Conservation (phyloP, 2,329 filamentous ascomycete species). For the Malbranchea zuffiana region DNA sequence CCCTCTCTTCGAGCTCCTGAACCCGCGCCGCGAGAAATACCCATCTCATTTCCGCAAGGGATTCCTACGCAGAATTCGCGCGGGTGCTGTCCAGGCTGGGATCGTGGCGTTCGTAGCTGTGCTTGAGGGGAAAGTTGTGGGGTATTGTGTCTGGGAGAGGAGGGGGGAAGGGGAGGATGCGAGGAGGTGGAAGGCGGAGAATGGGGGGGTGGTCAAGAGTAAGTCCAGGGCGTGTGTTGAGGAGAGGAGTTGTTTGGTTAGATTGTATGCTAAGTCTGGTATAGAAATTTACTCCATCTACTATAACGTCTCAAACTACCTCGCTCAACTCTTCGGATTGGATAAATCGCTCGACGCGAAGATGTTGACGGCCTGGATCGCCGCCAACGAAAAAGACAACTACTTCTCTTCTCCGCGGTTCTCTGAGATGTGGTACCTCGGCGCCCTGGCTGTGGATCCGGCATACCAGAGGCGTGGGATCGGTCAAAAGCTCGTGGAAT, state of each 20-base stretch:
- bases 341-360: not conserved
- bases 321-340: not conserved
- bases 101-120: constrained; percentile 15
- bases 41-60: constrained; percentile 14
- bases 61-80: constrained; percentile 15
- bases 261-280: not conserved
- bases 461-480: constrained; percentile 18
- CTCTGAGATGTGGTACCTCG: constrained; percentile 19
- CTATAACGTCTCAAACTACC: constrained; percentile 1
- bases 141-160: constrained; percentile 14
- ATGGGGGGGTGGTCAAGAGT: constrained; percentile 1
- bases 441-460: constrained; percentile 18
- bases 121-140: constrained; percentile 15
- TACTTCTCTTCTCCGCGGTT: constrained; percentile 14
- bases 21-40: constrained; percentile 15
- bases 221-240: too few relatives aligned
- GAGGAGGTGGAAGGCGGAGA: constrained; percentile 13
- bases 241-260: not conserved
- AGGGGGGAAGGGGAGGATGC: constrained; percentile 7
- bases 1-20: constrained; percentile 14
- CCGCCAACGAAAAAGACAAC: not conserved
- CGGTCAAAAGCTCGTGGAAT: constrained; percentile 16
- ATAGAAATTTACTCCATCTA: constrained; percentile 1
- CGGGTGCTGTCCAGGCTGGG: constrained; percentile 13
- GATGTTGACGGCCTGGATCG: not conserved